A percentile compares a stretch with the other conserved stretches of the same genome.
Evolutionary conservation across 495 filamentous ascomycete genomes (phyloP).

Genomic region (Pyronema omphalodes): DNA sequence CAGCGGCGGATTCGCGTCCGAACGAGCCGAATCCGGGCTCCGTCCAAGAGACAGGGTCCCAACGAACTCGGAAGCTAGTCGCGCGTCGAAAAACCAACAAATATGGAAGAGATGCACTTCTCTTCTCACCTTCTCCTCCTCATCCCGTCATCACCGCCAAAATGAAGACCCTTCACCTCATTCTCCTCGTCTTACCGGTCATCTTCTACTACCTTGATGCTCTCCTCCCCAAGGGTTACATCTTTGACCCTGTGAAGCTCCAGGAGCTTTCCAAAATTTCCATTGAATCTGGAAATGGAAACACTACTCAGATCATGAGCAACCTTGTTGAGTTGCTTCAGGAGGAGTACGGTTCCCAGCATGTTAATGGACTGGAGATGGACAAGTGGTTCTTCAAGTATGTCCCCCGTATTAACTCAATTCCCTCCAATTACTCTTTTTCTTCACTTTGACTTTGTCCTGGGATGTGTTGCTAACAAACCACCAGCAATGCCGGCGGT

Average conservation of each 20-base stretch:
- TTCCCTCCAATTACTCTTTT: neutral
- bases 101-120: too few relatives aligned
- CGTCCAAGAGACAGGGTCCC: too few relatives aligned
- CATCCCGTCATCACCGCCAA: neutral
- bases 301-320: slow-evolving; percentile 36
- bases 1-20: too few relatives aligned
- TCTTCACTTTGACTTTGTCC: neutral
- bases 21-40: too few relatives aligned
- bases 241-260: slow-evolving; percentile 51
- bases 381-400: slow-evolving; percentile 54
- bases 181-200: slow-evolving; percentile 31
- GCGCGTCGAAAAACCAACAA: too few relatives aligned
- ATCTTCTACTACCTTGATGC: slow-evolving; percentile 46
- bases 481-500: slow-evolving; percentile 48
- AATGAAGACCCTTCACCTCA: neutral
- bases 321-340: slow-evolving; percentile 32
- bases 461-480: too few relatives aligned
- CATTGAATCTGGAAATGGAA: slow-evolving; percentile 53
- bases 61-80: too few relatives aligned
- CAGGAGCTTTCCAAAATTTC: slow-evolving; percentile 46
- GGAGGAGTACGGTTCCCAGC: slow-evolving; percentile 30
- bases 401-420: slow-evolving; percentile 7
- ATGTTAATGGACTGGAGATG: slow-evolving; percentile 35
- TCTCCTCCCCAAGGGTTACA: slow-evolving; percentile 55
- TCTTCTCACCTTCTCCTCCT: too few relatives aligned